A percentile compares a stretch with the other conserved stretches of the same genome.
phyloP scores from a whole-genome alignment of 306 rosid species.

The Cicer arietinum region DNA sequence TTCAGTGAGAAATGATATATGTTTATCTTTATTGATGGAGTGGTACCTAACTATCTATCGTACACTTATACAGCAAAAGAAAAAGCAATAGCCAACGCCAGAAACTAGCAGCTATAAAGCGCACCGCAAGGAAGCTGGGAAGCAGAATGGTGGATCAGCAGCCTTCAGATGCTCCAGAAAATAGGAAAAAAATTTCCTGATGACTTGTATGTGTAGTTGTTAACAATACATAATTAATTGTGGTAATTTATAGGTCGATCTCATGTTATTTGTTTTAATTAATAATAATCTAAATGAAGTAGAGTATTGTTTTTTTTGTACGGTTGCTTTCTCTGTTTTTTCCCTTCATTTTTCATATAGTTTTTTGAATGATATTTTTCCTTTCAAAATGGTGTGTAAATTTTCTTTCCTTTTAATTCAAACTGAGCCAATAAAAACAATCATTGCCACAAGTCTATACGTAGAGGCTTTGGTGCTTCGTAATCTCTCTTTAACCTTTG shows the following conservation, averaged over 20 bases:
- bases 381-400: neutral
- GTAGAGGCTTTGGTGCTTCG: too few species aligned
- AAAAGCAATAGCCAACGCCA: conserved; percentile 56
- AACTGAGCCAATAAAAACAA: neutral
- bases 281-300: conserved; percentile 34
- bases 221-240: conserved; percentile 45
- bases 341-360: neutral
- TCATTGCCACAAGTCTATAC: neutral
- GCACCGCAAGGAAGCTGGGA: conserved; percentile 74
- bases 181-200: conserved; percentile 60
- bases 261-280: conserved; percentile 11
- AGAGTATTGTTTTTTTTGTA: conserved; percentile 7
- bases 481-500: too few species aligned
- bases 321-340: conserved; percentile 6
- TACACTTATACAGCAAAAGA: conserved; percentile 46
- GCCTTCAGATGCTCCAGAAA: conserved; percentile 51
- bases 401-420: neutral
- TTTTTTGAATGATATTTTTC: conserved; percentile 19
- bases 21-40: conserved; percentile 19
- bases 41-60: conserved; percentile 2
- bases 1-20: conserved; percentile 25
- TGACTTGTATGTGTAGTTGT: conserved; percentile 51
- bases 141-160: conserved; percentile 52
- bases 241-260: conserved; percentile 45
- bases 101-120: conserved; percentile 73